Base-by-base conservation (phyloP, 495 filamentous ascomycete species). In the Neurospora intermedia region DNA sequence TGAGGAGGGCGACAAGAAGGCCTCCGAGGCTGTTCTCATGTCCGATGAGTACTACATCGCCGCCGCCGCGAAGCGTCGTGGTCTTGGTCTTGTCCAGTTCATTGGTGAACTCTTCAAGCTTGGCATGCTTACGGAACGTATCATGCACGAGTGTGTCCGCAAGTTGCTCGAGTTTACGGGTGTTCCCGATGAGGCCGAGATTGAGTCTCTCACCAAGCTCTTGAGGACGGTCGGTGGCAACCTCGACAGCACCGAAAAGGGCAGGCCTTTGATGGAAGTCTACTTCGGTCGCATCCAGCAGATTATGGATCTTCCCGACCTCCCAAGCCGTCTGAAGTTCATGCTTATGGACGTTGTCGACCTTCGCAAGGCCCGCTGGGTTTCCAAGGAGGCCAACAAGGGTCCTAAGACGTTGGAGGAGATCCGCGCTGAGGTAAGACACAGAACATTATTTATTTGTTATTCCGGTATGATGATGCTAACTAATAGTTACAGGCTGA, bases 91-190 rank as follows among this genome's bases (percentile, higher is more conserved):
- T 70, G 94, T 99, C 76, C 94, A 98, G 83, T 98, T 99, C 85
- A 99, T 99, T 82, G 96, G 96, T 84, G 96, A 99, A 81, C 90
- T 99, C 45, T 99, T 96, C 89, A 98, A 98, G 86, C 89, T 99
- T 74, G 89, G 91, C 77, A 99, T 99, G 96, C 88, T 99, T 82
- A 99, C 96, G 69, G 92, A 97, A 80, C 93, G 94, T 82, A 98
- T 99, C 85, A 99, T 99, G 96, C 96, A 98, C 85, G 94, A 98
- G 84, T 99, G 96, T 87, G 93, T 98, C 15, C 90, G 92, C 86
- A 97, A 97, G 83, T 86, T 98, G 71, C 93, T 98, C 71, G 95
- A 99, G 82, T 98, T 96, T 82, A 90, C 94, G 76, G 96, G 94
- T 73, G 82, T 93, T 74, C 96, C 96, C 20, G 96, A 99, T 77